Evolutionary conservation across 805 yeast species (phyloP), one percentile per base, ranked within the genome.

Genomic region (Suhomyces tanzawaensis): DNA sequence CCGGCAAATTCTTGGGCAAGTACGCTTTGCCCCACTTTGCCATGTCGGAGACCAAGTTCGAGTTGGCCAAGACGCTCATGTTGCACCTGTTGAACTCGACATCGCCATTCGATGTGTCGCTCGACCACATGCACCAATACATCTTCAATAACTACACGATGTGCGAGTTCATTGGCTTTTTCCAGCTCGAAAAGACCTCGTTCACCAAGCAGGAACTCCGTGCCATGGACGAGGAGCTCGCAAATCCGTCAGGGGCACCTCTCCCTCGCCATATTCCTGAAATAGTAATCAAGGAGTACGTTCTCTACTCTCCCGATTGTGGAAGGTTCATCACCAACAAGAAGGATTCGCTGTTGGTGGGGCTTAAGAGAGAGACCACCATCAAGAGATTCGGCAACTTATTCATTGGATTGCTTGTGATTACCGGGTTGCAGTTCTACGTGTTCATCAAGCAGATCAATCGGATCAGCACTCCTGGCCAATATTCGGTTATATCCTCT

Each of bases 291-390:
- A 57, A 72, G 2, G 60, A 72, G 8, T 88, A 83, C 5, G 45
- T 87, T 11, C 42, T 87, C 14, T 89, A 85, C 52, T 87, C 96
- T 0, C 97, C 97, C 0, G 95, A 90, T 55, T 90, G 98, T 66
- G 95, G 90, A 0, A 53, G 82, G 2, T 55, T 74, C 2, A 43
- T 86, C 4, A 56, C 44, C 11, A 24, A 26, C 22, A 49, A 48
- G 19, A 47, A 49, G 6, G 43, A 41, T 4, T 36, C 39, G 3
- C 40, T 40, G 3, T 47, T 66, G 23, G 39, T 61, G 4, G 96
- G 96, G 1, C 62, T 73, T n/a, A 76, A 80, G 43, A 59, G 65
- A 35, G 90, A 82, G 51, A 69, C 74, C 15, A 62, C 56, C 24
- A 52, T 55, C 29, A 37, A 46, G 4, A 52, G 35, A 57, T 74